Percentiles rank a stretch among this genome's conserved stretches.
phyloP scores from a whole-genome alignment of 1,284 basidiomycete genomes.

The Heterobasidion irregulare region DNA sequence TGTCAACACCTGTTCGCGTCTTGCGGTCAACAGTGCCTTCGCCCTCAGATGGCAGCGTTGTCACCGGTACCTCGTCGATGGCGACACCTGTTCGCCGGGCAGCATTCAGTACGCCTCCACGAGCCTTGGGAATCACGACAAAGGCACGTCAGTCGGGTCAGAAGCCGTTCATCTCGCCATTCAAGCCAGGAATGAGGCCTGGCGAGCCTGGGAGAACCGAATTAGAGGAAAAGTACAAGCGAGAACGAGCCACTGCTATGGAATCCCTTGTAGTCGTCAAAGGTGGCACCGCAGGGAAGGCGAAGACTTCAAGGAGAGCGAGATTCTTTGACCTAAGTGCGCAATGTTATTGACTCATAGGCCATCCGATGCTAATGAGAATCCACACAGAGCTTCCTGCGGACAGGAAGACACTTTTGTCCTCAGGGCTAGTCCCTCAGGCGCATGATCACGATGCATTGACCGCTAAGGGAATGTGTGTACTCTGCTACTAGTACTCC shows the following conservation, averaged over 20 bases:
- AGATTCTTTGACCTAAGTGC: slow-evolving; percentile 40
- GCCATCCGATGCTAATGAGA: slow-evolving; percentile 1
- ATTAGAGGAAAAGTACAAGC: slow-evolving; percentile 17
- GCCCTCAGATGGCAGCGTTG: slow-evolving; percentile 17
- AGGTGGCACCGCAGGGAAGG: slow-evolving; percentile 1
- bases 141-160: slow-evolving; percentile 12
- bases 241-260: slow-evolving; percentile 1
- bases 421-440: slow-evolving; percentile 52
- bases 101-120: slow-evolving; percentile 23
- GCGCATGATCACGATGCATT: slow-evolving; percentile 42
- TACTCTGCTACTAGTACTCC: slow-evolving; percentile 5
- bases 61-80: slow-evolving; percentile 14
- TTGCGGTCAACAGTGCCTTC: slow-evolving; percentile 12
- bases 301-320: slow-evolving; percentile 13
- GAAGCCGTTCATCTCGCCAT: slow-evolving; percentile 58
- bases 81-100: slow-evolving; percentile 8
- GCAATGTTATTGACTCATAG: slow-evolving; percentile 15
- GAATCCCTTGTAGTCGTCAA: not conserved
- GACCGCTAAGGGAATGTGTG: slow-evolving; percentile 56
- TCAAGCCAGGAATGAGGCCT: slow-evolving; percentile 52
- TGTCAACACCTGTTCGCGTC: slow-evolving; percentile 17
- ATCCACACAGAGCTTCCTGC: slow-evolving; percentile 27
- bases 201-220: slow-evolving; percentile 38
- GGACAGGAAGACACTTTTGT: slow-evolving; percentile 35
- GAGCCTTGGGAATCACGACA: slow-evolving; percentile 26